Evolutionary conservation across 495 filamentous ascomycete genomes (phyloP), one percentile per base, ranked within the genome.

Genomic region (Trichocladium antarcticum): DNA sequence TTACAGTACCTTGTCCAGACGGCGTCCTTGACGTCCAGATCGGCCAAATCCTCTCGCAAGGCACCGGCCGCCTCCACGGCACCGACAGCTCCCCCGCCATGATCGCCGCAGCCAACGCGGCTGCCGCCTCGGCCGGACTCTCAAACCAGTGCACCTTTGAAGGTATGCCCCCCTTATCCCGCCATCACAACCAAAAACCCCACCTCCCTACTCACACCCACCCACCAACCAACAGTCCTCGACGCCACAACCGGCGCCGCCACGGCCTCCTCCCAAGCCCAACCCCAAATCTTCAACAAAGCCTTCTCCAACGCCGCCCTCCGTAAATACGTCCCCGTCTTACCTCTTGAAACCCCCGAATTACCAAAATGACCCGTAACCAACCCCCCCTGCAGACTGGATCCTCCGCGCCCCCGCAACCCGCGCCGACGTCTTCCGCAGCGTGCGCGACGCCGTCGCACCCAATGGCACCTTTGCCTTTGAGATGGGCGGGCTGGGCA

Each of bases 271-370:
- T 68, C 0, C 64, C 64, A 22, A 37, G 31, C 1, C 53, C 49
- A 31, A 17, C 49, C 24, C 24, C 24, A 27, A 27, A 27, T 8
- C 53, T 72, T 67, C 69, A 76, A 75, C 53, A 87, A 86, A 60
- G 69, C 84, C 52, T 84, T 89, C 60, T 85, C 81, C 35, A 89
- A 89, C 57, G 85, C 85, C 0, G 85, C 85, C 0, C 63, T 89
- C 35, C 49, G n/a, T n/a, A n/a, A n/a, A n/a, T n/a, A n/a, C n/a
- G n/a, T n/a, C n/a, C n/a, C n/a, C n/a, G n/a, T n/a, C n/a, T n/a
- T n/a, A n/a, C n/a, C n/a, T n/a, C n/a, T n/a, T n/a, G n/a, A n/a
- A n/a, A n/a, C n/a, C n/a, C n/a, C n/a, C n/a, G n/a, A n/a, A n/a
- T n/a, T n/a, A n/a, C n/a, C n/a, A n/a, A n/a, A n/a, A n/a, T n/a